Percentiles rank a stretch among this genome's conserved stretches.
Conservation (phyloP, 1,284 basidiomycete genomes). For the Trichosporon faecale region DNA sequence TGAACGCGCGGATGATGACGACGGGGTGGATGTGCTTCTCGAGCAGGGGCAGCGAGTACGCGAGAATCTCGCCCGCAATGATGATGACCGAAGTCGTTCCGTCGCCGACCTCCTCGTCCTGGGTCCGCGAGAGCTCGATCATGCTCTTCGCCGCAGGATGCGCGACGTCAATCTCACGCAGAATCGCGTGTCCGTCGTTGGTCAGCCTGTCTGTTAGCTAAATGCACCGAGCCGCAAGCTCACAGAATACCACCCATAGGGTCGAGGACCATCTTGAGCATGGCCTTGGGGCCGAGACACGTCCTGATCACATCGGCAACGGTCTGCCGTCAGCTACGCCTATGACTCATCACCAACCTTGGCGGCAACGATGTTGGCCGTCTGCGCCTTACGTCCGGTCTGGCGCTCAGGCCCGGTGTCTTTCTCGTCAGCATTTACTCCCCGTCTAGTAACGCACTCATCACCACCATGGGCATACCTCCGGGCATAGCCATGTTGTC, state of each 20-base stretch:
- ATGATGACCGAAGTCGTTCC: slow-evolving; percentile 98
- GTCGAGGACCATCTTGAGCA: slow-evolving; percentile 99
- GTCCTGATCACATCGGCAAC: slow-evolving; percentile 99
- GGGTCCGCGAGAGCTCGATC: slow-evolving; percentile 94
- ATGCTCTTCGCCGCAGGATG: slow-evolving; percentile 99
- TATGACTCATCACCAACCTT: slow-evolving; percentile 62
- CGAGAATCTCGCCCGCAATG: slow-evolving; percentile 47
- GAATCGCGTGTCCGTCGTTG: slow-evolving; percentile 95
- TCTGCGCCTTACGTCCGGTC: slow-evolving; percentile 90
- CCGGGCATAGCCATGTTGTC: slow-evolving; percentile 32
- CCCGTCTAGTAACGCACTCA: slow-evolving; percentile 50
- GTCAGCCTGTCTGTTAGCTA: slow-evolving; percentile 64
- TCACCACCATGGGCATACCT: slow-evolving; percentile 54
- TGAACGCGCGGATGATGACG: slow-evolving; percentile 97
- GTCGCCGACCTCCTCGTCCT: slow-evolving; percentile 98
- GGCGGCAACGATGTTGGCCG: slow-evolving; percentile 94
- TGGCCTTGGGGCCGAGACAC: slow-evolving; percentile 94
- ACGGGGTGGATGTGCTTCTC: slow-evolving; percentile 97
- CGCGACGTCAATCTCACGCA: slow-evolving; percentile 95
- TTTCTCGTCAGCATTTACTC: slow-evolving; percentile 45
- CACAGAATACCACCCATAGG: slow-evolving; percentile 95
- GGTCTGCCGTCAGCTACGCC: slow-evolving; percentile 59
- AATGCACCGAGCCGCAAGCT: slow-evolving; percentile 35
- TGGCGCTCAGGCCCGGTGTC: slow-evolving; percentile 92
- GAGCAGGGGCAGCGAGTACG: slow-evolving; percentile 59